Conservation (phyloP, 2,329 filamentous ascomycete species). For the Berkeleyomyces rouxiae region DNA sequence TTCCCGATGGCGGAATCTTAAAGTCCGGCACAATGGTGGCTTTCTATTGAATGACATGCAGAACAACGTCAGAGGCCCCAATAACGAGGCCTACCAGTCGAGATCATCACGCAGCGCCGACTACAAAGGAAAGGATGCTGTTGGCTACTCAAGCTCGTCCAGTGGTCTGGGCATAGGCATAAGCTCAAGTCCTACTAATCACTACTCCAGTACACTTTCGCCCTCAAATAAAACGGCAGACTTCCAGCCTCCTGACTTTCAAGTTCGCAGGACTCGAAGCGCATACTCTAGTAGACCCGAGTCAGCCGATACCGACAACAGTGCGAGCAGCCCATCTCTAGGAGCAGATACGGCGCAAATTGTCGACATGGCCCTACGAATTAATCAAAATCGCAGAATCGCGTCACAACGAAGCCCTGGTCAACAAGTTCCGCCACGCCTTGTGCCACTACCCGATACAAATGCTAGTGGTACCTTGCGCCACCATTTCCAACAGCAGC, state of each 20-base stretch:
- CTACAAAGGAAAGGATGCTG: conserved; percentile 8
- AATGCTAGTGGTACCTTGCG: conserved; percentile 42
- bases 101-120: conserved; percentile 1
- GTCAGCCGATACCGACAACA: conserved; percentile 16
- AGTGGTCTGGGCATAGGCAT: background rate
- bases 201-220: background rate
- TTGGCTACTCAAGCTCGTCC: background rate
- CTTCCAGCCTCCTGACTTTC: background rate
- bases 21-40: conserved; percentile 30
- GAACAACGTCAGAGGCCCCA: conserved; percentile 16
- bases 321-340: background rate
- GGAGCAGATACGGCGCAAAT: conserved; percentile 62
- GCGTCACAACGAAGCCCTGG: conserved; percentile 41
- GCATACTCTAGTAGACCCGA: conserved; percentile 14
- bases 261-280: background rate
- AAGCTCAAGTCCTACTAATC: background rate
- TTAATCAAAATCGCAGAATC: conserved; percentile 64
- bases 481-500: conserved; percentile 56
- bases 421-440: conserved; percentile 33
- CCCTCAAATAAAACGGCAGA: background rate
- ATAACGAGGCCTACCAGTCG: conserved; percentile 12
- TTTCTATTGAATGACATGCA: conserved; percentile 34
- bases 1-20: conserved; percentile 21
- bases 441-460: conserved; percentile 36
- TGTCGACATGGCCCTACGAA: conserved; percentile 75